phyloP scores from a whole-genome alignment of 2,329 filamentous ascomycete genomes.

The Rhexocercosporidium sp. region DNA sequence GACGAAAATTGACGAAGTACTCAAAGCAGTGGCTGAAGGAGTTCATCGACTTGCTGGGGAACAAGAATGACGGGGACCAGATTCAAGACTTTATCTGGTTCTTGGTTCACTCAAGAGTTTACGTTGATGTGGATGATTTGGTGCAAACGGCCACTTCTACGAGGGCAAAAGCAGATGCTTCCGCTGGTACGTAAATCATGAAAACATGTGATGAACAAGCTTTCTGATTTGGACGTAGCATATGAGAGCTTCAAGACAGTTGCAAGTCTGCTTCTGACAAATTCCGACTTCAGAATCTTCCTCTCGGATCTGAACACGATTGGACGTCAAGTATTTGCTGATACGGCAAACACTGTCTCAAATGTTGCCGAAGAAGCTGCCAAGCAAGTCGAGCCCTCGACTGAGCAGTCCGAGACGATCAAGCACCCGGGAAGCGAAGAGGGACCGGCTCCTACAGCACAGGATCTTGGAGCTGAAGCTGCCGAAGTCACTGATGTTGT shows the following conservation, averaged over 20 bases:
- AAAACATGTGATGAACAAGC: slow-evolving; percentile 23
- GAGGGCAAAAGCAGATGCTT: slow-evolving; percentile 72
- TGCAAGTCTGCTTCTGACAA: slow-evolving; percentile 82
- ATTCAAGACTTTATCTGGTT: slow-evolving; percentile 94
- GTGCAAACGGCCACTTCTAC: slow-evolving; percentile 63
- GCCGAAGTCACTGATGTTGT: slow-evolving; percentile 53
- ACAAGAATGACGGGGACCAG: slow-evolving; percentile 86
- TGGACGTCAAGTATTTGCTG: slow-evolving; percentile 82
- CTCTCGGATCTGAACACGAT: slow-evolving; percentile 80
- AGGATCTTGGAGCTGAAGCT: slow-evolving; percentile 67
- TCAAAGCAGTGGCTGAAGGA: slow-evolving; percentile 75
- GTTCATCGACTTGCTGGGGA: slow-evolving; percentile 78
- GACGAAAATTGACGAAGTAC: slow-evolving; percentile 73
- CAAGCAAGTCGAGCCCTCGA: slow-evolving; percentile 72
- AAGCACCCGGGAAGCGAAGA: slow-evolving; percentile 57
- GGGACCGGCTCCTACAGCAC: slow-evolving; percentile 56
- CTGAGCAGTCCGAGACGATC: slow-evolving; percentile 61
- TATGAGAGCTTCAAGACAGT: slow-evolving; percentile 85
- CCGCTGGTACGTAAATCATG: slow-evolving; percentile 60
- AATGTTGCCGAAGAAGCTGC: slow-evolving; percentile 76
- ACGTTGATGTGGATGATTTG: slow-evolving; percentile 69
- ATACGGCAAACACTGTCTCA: slow-evolving; percentile 81
- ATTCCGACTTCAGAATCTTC: slow-evolving; percentile 88
- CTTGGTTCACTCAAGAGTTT: slow-evolving; percentile 73
- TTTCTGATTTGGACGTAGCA: slow-evolving; percentile 52